Evolutionary conservation across 371 early-diverging fungal genomes (phyloP).

Genomic region (Dinochytrium kinnereticum): DNA sequence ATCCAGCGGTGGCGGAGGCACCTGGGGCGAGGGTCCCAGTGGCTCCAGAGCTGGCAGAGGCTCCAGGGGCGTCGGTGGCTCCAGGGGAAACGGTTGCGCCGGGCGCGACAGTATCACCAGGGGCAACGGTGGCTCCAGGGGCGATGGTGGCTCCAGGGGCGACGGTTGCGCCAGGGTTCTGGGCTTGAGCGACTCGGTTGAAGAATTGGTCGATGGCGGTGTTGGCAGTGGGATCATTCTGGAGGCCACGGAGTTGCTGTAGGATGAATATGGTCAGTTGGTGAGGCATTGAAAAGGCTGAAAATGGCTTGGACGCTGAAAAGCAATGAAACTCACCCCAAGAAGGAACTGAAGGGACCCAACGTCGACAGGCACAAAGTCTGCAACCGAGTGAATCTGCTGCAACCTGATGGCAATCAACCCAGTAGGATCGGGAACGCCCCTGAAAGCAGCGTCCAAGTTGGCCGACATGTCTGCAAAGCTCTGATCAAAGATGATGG

Average conservation of each 20-base stretch:
- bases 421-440: background rate
- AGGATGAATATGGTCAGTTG: background rate
- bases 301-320: background rate
- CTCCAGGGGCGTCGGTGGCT: background rate
- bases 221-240: background rate
- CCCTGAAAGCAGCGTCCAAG: background rate
- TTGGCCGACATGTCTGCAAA: background rate
- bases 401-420: background rate
- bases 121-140: background rate
- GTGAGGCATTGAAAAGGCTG: background rate
- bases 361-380: slow-evolving; percentile 1
- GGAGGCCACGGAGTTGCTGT: background rate
- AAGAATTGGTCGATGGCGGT: background rate
- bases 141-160: background rate
- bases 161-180: background rate
- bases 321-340: background rate
- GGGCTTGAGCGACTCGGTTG: background rate
- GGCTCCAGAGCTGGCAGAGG: background rate
- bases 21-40: background rate
- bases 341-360: background rate
- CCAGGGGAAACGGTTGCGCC: background rate
- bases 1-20: background rate
- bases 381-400: slow-evolving; percentile 9
- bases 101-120: background rate
- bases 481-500: background rate